A percentile compares a stretch with the other conserved stretches of the same genome.
Conservation (phyloP, 2,329 filamentous ascomycete genomes). For the Claviceps sp. region DNA sequence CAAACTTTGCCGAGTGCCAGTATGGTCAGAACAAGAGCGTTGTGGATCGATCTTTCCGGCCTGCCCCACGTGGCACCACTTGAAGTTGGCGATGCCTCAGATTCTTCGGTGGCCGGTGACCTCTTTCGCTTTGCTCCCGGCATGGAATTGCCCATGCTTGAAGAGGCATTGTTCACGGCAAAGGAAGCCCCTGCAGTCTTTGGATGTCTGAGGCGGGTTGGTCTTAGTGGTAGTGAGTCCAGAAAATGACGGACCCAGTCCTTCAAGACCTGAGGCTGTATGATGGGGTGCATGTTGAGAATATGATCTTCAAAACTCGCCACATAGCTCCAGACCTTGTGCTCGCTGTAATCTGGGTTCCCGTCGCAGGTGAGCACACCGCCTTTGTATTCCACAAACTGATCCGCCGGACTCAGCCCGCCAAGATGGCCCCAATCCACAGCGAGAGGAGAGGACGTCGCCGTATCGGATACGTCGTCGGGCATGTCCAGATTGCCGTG, state of each 20-base stretch:
- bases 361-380: conserved; percentile 29
- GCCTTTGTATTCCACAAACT: conserved; percentile 23
- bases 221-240: conserved; percentile 27
- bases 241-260: conserved; percentile 41
- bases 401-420: conserved; percentile 30
- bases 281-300: conserved; percentile 52
- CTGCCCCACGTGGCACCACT: conserved; percentile 27
- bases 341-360: conserved; percentile 39
- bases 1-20: conserved; percentile 82
- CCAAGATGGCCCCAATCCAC: conserved; percentile 48
- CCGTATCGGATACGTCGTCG: conserved; percentile 37
- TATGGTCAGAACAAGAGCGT: conserved; percentile 69
- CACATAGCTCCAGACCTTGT: conserved; percentile 39
- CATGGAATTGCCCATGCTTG: conserved; percentile 13
- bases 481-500: conserved; percentile 27
- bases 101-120: conserved; percentile 28
- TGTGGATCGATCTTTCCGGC: conserved; percentile 57
- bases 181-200: conserved; percentile 18
- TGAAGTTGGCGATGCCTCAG: conserved; percentile 18
- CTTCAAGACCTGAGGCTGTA: conserved; percentile 38
- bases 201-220: conserved; percentile 13
- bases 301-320: conserved; percentile 46
- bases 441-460: conserved; percentile 36
- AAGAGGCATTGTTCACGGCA: conserved; percentile 16
- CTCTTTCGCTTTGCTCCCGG: conserved; percentile 42